Percentiles rank a stretch among this genome's conserved stretches.
These are phyloP conservation scores for Diaporthe sp. DNA, from an alignment of 2,329 filamentous ascomycete genomes.

Conservation along the genomic window DNA sequence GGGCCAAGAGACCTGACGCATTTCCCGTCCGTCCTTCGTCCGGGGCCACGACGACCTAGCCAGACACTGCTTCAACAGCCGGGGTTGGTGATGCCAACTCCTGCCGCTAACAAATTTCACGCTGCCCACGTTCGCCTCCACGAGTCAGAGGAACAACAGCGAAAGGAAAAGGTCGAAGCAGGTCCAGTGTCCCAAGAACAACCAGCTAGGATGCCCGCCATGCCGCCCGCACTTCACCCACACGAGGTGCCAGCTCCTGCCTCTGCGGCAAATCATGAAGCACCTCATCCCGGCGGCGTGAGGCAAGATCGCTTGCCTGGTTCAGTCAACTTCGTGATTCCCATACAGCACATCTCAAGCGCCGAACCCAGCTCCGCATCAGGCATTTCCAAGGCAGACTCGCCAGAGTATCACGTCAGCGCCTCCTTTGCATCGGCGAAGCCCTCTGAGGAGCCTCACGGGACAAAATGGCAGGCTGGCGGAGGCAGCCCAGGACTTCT, in stretches of 20 bases:
- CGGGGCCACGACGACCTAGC: conserved; percentile 38
- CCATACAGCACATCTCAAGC: not conserved
- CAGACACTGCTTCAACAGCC: conserved; percentile 3
- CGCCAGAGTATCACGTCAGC: not conserved
- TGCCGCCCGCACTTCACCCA: not conserved
- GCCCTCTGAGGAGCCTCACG: not conserved
- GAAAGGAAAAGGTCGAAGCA: not conserved
- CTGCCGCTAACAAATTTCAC: not conserved
- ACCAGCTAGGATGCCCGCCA: not conserved
- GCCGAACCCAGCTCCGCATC: not conserved
- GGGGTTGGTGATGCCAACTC: not conserved
- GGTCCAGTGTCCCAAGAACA: not conserved
- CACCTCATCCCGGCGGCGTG: not conserved
- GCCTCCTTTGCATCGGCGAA: not conserved
- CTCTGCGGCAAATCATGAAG: not conserved
- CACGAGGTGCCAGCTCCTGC: not conserved
- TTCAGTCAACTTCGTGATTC: conserved; percentile 22
- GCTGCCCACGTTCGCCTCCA: not conserved
- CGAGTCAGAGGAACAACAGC: not conserved
- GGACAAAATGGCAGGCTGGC: no score
- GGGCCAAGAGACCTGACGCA: conserved; percentile 1
- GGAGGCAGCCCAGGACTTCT: no score
- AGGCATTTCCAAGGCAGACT: no score
- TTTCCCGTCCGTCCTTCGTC: conserved; percentile 34
- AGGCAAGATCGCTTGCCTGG: not conserved